Base-by-base conservation (phyloP, 176 grass and related monocot genomes). In the Zoysia pacifica region DNA sequence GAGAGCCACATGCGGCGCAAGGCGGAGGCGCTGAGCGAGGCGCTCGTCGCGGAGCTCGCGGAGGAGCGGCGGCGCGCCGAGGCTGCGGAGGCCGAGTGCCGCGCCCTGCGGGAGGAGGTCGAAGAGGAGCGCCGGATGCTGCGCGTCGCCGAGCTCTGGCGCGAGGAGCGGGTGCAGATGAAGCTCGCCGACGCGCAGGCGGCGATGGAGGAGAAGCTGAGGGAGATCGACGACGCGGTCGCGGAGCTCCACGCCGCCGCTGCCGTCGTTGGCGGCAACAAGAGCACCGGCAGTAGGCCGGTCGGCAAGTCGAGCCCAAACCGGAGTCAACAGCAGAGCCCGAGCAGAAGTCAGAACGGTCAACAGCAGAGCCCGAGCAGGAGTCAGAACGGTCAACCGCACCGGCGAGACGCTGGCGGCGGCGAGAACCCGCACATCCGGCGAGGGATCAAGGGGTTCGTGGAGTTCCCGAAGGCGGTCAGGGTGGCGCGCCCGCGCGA, bases 391-490 rank as follows among this genome's bases (percentile, higher is more conserved):
- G 28, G 28, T 28, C 28, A 28, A 28, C 42, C 59, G 37, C 66
- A 73, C 50, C 79, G 81, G 61, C 87, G 82, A 61, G 92, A 89
- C 72, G 11, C 28, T 28, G 28, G 28, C n/a, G 68, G 74, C 44
- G 76, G 84, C 77, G 74, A 93, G 87, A 97, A 97, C 75, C 95
- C 87, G 46, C 95, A 94, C 62, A 97, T 97, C 62, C 82, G 50
- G 71, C 90, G 95, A 15, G 95, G 95, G 11, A 94, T 97, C 61
- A 97, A 90, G 78, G 95, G 95, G 56, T 91, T 82, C 84, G 95
- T 97, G 66, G 95, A 97, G 87, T 97, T 93, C 77, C 88, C 92
- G 11, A 91, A 44, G 78, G 78, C 80, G 39, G 75, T 91, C 48
- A 80, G 78, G 5, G 35, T 87, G 5, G 39, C 82, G 74, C 85